Conservation (phyloP, 2,329 filamentous ascomycete species). For the Diaporthe capsici region DNA sequence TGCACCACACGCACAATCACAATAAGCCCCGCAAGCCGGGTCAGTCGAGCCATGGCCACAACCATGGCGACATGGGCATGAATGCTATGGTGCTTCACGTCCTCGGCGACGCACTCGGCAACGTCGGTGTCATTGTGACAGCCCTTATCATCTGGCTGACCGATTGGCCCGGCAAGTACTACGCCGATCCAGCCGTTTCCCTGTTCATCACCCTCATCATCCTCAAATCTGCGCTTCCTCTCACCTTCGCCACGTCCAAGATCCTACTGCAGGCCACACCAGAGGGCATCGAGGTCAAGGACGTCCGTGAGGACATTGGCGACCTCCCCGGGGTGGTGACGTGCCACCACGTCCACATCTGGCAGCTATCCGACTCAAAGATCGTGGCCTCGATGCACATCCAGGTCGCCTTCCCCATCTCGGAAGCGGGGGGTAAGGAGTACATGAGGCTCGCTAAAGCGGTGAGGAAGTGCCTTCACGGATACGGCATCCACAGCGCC, state of each 20-base stretch:
- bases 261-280: conserved; percentile 96
- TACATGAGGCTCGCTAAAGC: conserved; percentile 93
- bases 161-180: conserved; percentile 83
- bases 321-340: conserved; percentile 86
- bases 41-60: conserved; percentile 79
- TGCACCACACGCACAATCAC: conserved; percentile 85
- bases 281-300: conserved; percentile 86
- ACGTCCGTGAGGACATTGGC: conserved; percentile 94
- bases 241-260: conserved; percentile 84
- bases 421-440: conserved; percentile 80
- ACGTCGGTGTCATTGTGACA: conserved; percentile 86
- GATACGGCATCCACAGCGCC: conserved; percentile 95
- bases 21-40: conserved; percentile 76
- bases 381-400: conserved; percentile 94
- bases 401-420: conserved; percentile 90
- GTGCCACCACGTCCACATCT: conserved; percentile 97
- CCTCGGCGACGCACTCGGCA: conserved; percentile 87
- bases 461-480: conserved; percentile 90
- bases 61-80: conserved; percentile 95
- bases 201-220: conserved; percentile 91
- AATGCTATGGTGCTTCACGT: conserved; percentile 84
- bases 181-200: conserved; percentile 92
- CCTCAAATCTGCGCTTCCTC: conserved; percentile 80
- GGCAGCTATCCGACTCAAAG: conserved; percentile 97
- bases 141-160: conserved; percentile 94